Evolutionary conservation across 176 grass and related monocot genomes (phyloP).

Genomic region (Oryza glumipatula): DNA sequence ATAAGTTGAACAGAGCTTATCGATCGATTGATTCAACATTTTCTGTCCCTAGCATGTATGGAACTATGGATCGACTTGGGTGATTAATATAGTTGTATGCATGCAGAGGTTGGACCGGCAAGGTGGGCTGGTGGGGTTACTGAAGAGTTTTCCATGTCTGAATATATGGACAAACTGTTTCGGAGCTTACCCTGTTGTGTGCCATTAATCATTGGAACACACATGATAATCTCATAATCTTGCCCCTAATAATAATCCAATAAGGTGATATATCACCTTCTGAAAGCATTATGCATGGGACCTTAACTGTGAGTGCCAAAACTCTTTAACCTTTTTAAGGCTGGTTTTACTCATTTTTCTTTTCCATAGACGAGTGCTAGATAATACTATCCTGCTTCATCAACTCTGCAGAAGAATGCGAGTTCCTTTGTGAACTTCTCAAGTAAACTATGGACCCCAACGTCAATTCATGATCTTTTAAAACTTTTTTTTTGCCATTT

Average conservation of each 20-base stretch:
- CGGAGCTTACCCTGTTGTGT: not conserved
- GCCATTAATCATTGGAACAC: slow-evolving; percentile 17
- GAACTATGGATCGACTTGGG: not conserved
- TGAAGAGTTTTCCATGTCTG: not conserved
- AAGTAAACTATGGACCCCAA: slow-evolving; percentile 42
- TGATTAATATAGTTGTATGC: not conserved
- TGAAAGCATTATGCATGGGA: slow-evolving; percentile 39
- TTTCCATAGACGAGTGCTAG: not conserved
- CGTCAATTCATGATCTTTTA: slow-evolving; percentile 30
- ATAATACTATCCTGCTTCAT: not conserved
- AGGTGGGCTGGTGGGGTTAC: not conserved
- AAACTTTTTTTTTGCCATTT: not conserved
- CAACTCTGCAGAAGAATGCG: slow-evolving; percentile 4
- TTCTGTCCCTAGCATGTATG: not conserved
- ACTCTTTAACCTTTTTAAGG: not conserved
- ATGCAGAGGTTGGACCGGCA: slow-evolving; percentile 3
- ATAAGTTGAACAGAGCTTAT: not conserved
- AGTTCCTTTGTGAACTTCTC: slow-evolving; percentile 52
- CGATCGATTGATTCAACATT: not conserved
- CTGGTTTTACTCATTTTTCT: not conserved
- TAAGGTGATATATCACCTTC: slow-evolving; percentile 44
- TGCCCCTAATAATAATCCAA: slow-evolving; percentile 31
- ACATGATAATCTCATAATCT: slow-evolving; percentile 49
- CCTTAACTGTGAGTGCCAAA: slow-evolving; percentile 26
- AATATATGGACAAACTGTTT: slow-evolving; percentile 27